Percentiles rank a stretch among this genome's conserved stretches.
These are phyloP conservation scores for Sphaerostilbella broomeana DNA, from an alignment of 2,329 filamentous ascomycete species.

Conservation along the genomic window DNA sequence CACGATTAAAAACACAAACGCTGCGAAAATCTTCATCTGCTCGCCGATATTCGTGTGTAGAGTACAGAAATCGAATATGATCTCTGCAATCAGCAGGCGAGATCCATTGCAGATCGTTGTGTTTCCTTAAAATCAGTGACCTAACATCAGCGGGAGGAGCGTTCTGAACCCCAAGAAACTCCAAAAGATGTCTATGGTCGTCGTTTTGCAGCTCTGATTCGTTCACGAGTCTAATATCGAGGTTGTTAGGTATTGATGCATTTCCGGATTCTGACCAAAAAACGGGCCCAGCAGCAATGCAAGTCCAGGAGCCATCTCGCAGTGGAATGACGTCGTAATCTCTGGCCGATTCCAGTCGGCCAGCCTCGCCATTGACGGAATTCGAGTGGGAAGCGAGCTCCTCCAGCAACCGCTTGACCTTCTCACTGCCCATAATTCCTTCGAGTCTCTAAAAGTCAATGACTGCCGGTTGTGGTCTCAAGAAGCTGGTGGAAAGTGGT, in stretches of 20 bases:
- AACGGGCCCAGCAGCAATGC: neutral
- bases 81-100: neutral
- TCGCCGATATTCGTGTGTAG: conserved; percentile 2
- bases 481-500: too few species aligned
- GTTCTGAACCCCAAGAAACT: conserved; percentile 1
- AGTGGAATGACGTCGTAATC: neutral
- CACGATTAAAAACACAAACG: conserved; percentile 1
- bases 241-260: neutral
- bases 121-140: neutral
- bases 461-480: too few species aligned
- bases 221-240: neutral
- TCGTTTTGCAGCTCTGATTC: neutral
- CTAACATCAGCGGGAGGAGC: neutral
- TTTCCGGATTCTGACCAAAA: neutral
- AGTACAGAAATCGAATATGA: conserved; percentile 1
- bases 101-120: neutral
- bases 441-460: too few species aligned
- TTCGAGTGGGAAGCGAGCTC: too few species aligned
- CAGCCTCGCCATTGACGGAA: too few species aligned
- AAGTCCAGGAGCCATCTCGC: neutral
- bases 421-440: too few species aligned
- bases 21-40: neutral
- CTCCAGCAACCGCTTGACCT: too few species aligned
- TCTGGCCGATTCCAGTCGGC: too few species aligned
- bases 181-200: neutral